Evolutionary conservation across 139 green algal species (phyloP), one percentile per base, ranked within the genome.

Genomic region (Chlamydomonas schloesseri): DNA sequence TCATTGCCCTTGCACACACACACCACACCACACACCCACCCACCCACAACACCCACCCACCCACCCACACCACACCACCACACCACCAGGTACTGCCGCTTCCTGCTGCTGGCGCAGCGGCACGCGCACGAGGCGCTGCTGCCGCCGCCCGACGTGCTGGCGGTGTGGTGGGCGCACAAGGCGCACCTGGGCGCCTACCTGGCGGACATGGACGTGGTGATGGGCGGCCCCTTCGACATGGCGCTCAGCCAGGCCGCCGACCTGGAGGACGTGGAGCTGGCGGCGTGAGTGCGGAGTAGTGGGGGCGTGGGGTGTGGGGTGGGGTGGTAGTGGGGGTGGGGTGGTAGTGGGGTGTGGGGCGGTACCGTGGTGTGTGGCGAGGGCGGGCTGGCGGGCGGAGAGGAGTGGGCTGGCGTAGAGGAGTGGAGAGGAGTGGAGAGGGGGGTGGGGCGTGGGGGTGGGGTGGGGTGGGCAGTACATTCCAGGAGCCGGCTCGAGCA

Each of bases 111-210:
- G 34, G 76, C 60, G 15, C 76, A 83, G 58, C 76, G 76, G 0
- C 58, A 83, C 76, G 60, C 60, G 76, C 33, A 60, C 34, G 76
- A 83, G 60, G 29, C 36, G 76, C 76, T 83, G 58, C 62, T 73
- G 76, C 47, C 47, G 37, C 76, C 76, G 2, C 60, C 60, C 13
- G 76, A 83, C 64, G 76, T 83, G 60, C 76, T 73, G 76, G 42
- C 73, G 60, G 76, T 83, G 76, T 83, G 76, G 76, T 83, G 76
- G 76, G 76, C 76, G 36, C 76, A 83, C 64, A 83, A 73, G 76
- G 76, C 76, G 20, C 76, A 83, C 60, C 42, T 10, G 10, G n/a
- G 60, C 34, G 37, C 60, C 37, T 83, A 83, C 60, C 76, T 83
- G 34, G 76, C 76, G 60, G 60, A 83, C 37, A 83, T 83, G 76